Conservation (phyloP, 805 yeast species). For the Teunomyces stri region DNA sequence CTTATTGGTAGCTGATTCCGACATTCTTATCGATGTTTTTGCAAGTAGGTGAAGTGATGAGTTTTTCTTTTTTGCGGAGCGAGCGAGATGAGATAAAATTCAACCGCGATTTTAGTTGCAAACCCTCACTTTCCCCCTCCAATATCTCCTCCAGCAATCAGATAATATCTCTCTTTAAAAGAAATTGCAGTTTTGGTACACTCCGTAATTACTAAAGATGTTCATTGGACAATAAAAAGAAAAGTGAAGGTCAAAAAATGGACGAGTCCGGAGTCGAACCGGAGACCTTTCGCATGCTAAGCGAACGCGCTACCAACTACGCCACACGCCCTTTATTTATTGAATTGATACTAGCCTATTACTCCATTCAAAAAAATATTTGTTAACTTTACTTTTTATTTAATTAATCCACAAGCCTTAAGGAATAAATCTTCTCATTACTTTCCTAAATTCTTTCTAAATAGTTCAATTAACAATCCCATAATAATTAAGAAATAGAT, state of each 20-base stretch:
- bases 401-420: too few relatives aligned
- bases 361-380: too few relatives aligned
- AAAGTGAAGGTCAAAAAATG: slow-evolving; percentile 25
- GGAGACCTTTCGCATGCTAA: slow-evolving; percentile 78
- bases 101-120: neutral
- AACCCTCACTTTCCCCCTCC: neutral
- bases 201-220: neutral
- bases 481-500: too few relatives aligned
- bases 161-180: too few relatives aligned
- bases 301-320: slow-evolving; percentile 83
- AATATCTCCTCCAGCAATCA: neutral
- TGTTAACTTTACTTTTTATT: too few relatives aligned
- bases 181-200: too few relatives aligned
- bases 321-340: slow-evolving; percentile 55
- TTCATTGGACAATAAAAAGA: neutral
- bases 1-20: slow-evolving; percentile 60
- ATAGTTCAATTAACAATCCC: too few relatives aligned
- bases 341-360: too few relatives aligned
- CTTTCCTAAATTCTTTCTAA: too few relatives aligned
- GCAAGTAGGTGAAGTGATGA: neutral
- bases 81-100: slow-evolving; percentile 4
- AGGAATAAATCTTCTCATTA: too few relatives aligned
- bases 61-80: slow-evolving; percentile 1
- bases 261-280: slow-evolving; percentile 78
- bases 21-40: slow-evolving; percentile 4